phyloP scores from a whole-genome alignment of 495 filamentous ascomycete genomes.

The Corynascus novoguineensis region DNA sequence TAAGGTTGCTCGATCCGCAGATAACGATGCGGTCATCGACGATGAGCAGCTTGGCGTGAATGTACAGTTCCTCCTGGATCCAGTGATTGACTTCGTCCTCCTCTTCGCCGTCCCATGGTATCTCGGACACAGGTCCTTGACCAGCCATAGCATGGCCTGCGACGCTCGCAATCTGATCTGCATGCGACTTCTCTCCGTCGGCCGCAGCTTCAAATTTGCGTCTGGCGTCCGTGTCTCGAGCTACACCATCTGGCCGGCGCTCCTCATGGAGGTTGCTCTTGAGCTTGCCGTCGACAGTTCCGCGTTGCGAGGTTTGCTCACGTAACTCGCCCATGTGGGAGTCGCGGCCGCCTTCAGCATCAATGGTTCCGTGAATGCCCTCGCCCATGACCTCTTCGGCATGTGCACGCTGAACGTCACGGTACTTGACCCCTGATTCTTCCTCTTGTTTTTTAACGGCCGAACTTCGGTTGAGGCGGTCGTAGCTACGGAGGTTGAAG shows the following conservation, averaged over 20 bases:
- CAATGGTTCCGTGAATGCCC: conserved; percentile 56
- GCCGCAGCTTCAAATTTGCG: conserved; percentile 59
- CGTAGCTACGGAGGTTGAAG: conserved; percentile 87
- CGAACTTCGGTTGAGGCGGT: conserved; percentile 77
- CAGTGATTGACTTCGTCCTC: conserved; percentile 77
- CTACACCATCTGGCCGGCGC: conserved; percentile 50
- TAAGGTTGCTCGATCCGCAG: conserved; percentile 86
- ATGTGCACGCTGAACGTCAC: conserved; percentile 77
- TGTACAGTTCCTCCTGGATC: conserved; percentile 91
- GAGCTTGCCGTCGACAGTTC: conserved; percentile 33
- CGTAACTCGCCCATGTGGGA: conserved; percentile 35
- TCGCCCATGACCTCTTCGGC: conserved; percentile 80
- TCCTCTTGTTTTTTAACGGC: conserved; percentile 65
- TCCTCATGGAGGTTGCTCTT: conserved; percentile 47
- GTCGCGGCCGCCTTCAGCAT: conserved; percentile 37
- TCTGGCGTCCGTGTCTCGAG: conserved; percentile 47
- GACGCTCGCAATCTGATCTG: conserved; percentile 58
- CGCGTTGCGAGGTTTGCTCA: conserved; percentile 37
- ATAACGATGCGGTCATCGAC: conserved; percentile 77
- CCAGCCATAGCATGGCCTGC: conserved; percentile 77
- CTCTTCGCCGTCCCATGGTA: conserved; percentile 61
- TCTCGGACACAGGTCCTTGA: conserved; percentile 58
- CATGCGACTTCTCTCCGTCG: conserved; percentile 34
- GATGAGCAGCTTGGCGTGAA: conserved; percentile 85
- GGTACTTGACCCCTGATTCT: conserved; percentile 72